Evolutionary conservation across 176 grass and related monocot species (phyloP).

Genomic region (Aegilops umbellulata): DNA sequence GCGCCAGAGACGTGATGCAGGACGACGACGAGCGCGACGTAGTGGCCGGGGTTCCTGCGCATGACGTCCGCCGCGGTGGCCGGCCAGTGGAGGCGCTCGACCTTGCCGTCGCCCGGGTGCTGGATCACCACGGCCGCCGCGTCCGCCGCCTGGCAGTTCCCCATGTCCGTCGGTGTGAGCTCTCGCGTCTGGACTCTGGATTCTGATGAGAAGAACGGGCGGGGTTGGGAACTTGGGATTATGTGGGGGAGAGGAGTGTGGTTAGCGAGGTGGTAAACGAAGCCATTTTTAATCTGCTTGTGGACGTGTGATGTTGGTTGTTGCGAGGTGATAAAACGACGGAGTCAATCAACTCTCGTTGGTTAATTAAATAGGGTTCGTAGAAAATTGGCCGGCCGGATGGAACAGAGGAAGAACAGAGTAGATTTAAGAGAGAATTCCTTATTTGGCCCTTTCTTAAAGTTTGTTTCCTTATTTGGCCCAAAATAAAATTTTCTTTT

Average conservation of each 20-base stretch:
- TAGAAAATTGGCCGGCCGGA: background rate
- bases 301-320: slow-evolving; percentile 2
- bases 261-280: background rate
- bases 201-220: background rate
- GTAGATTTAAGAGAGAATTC: no score
- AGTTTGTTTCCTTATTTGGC: no score
- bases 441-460: no score
- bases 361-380: background rate
- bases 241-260: slow-evolving; percentile 18
- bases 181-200: no score
- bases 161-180: slow-evolving; percentile 29
- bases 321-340: slow-evolving; percentile 13
- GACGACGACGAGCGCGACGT: slow-evolving; percentile 61
- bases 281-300: background rate
- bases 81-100: slow-evolving; percentile 58
- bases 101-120: slow-evolving; percentile 65
- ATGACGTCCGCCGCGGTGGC: slow-evolving; percentile 58
- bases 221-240: background rate
- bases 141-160: slow-evolving; percentile 85
- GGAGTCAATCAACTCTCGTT: slow-evolving; percentile 21
- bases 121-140: slow-evolving; percentile 66
- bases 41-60: slow-evolving; percentile 71
- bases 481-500: no score
- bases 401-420: background rate
- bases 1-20: background rate